phyloP scores from a whole-genome alignment of 805 yeast genomes.

The Candida rishiriensis region DNA sequence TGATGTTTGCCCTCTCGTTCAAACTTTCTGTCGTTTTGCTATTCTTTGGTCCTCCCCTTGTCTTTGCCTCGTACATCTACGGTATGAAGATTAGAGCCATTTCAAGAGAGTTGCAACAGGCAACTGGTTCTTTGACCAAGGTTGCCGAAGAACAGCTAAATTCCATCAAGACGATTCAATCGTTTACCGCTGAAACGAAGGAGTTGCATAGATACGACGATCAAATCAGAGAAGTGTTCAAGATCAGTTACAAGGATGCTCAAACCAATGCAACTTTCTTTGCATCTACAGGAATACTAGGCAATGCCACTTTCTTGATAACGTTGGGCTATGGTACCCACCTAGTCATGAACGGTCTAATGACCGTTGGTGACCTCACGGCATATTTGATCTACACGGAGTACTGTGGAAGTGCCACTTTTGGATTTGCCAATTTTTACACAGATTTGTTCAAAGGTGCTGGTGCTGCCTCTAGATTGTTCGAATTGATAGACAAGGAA shows the following conservation, averaged over 20 bases:
- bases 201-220: conserved; percentile 73
- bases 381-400: conserved; percentile 95
- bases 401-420: conserved; percentile 87
- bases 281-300: conserved; percentile 78
- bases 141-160: conserved; percentile 89
- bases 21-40: conserved; percentile 75
- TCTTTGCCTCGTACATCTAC: conserved; percentile 74
- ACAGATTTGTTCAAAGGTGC: conserved; percentile 95
- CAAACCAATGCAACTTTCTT: conserved; percentile 71
- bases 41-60: conserved; percentile 78
- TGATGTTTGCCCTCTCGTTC: conserved; percentile 86
- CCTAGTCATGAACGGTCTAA: conserved; percentile 65
- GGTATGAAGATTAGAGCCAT: conserved; percentile 76
- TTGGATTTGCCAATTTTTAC: conserved; percentile 87
- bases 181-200: conserved; percentile 79
- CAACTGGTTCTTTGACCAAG: conserved; percentile 81
- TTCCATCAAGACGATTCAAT: conserved; percentile 82
- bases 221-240: conserved; percentile 62
- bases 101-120: conserved; percentile 75
- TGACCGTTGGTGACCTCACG: conserved; percentile 85
- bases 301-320: conserved; percentile 73
- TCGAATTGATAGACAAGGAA: conserved; percentile 77
- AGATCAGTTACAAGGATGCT: conserved; percentile 78
- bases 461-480: conserved; percentile 90
- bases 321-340: conserved; percentile 76